Percentiles rank a stretch among this genome's conserved stretches.
Conservation (phyloP, 371 early-diverging fungal genomes). For the Dinochytrium kinnereticum region DNA sequence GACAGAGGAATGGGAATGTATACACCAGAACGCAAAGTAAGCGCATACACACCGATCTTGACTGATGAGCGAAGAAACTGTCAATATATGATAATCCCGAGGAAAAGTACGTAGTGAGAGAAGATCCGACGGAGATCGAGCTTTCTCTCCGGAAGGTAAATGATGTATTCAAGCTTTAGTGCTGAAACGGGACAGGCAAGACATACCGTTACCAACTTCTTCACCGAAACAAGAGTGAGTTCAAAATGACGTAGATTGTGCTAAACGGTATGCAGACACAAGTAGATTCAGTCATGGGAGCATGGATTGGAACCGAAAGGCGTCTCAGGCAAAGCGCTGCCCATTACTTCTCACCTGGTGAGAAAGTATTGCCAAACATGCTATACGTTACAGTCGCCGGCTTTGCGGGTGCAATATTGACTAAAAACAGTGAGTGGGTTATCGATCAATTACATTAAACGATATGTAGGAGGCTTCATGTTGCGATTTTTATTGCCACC, state of each 20-base stretch:
- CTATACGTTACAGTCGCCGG: constrained; percentile 46
- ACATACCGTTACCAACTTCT: constrained; percentile 25
- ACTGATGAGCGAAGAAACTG: constrained; percentile 29
- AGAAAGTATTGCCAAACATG: constrained; percentile 41
- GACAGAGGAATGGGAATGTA: too few species aligned
- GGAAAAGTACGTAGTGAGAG: constrained; percentile 11
- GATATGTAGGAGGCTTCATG: constrained; percentile 6
- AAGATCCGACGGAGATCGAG: constrained; percentile 37
- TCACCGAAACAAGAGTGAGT: constrained; percentile 26
- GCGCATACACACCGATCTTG: too few species aligned
- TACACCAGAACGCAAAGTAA: too few species aligned
- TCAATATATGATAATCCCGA: constrained; percentile 38
- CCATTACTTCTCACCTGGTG: constrained; percentile 30
- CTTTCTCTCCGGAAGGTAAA: constrained; percentile 36
- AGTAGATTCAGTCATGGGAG: constrained; percentile 31
- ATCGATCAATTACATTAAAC: neutral
- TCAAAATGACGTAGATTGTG: too few species aligned
- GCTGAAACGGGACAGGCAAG: constrained; percentile 22
- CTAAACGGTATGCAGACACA: constrained; percentile 1
- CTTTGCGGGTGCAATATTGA: constrained; percentile 47
- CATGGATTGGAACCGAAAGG: constrained; percentile 39
- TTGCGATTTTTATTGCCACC: constrained; percentile 24
- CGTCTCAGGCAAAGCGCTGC: neutral
- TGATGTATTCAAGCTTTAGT: neutral
- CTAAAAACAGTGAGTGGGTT: constrained; percentile 40